Evolutionary conservation across 73 alveolate species (phyloP).

Genomic region (Effrenium voratum): DNA sequence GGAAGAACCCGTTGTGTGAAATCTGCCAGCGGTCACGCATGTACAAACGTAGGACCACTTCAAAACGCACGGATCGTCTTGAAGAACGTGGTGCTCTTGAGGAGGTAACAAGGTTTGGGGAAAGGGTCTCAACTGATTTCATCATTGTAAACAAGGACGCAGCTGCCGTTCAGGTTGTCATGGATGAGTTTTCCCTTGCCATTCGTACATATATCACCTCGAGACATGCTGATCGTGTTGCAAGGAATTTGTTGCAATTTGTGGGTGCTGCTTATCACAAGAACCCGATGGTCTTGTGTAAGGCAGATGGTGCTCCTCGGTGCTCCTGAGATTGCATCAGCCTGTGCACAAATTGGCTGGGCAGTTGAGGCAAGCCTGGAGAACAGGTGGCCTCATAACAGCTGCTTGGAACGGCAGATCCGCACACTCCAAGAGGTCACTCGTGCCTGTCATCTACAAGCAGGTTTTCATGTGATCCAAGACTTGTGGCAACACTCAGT

Average conservation of each 20-base stretch:
- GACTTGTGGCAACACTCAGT: slow-evolving; percentile 36
- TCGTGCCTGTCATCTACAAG: background rate
- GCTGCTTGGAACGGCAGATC: slow-evolving; percentile 17
- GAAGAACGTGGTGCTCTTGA: slow-evolving; percentile 13
- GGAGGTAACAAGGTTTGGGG: slow-evolving; percentile 36
- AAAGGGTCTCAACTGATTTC: slow-evolving; percentile 2
- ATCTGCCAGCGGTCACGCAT: background rate
- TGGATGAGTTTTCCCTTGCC: slow-evolving; percentile 6
- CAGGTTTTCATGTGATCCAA: background rate
- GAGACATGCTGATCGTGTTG: background rate
- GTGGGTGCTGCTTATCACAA: background rate
- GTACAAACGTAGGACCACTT: background rate
- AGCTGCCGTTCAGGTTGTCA: slow-evolving; percentile 33
- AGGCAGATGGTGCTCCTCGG: background rate
- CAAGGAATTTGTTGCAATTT: background rate
- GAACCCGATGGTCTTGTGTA: background rate
- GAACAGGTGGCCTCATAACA: slow-evolving; percentile 46
- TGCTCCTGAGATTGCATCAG: slow-evolving; percentile 12
- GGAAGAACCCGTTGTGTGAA: slow-evolving; percentile 11
- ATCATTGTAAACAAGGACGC: slow-evolving; percentile 24
- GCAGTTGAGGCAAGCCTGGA: background rate
- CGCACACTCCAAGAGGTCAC: background rate
- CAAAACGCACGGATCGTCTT: background rate
- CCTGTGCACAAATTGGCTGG: background rate
- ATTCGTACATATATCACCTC: slow-evolving; percentile 21